These are phyloP conservation scores for Suhomyces anneliseae DNA, from an alignment of 1,139 yeast species.

Conservation along the genomic window DNA sequence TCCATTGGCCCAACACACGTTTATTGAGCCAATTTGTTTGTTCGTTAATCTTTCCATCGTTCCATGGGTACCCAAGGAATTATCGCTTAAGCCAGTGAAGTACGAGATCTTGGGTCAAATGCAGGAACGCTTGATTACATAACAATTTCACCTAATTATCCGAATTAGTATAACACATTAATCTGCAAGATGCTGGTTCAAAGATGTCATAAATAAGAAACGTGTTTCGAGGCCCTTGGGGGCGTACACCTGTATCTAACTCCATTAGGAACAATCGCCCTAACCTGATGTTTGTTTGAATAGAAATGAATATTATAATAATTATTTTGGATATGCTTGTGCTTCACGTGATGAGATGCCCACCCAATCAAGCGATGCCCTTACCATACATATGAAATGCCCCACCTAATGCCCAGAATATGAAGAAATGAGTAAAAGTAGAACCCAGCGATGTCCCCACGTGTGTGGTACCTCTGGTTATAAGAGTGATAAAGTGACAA, in stretches of 20 bases:
- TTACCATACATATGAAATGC: no score
- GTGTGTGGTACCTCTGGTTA: no score
- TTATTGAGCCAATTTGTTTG: background rate
- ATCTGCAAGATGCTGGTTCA: background rate
- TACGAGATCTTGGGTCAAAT: background rate
- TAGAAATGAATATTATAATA: no score
- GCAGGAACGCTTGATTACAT: background rate
- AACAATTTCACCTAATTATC: background rate
- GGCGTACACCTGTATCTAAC: background rate
- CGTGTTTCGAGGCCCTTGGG: background rate
- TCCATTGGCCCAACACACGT: background rate
- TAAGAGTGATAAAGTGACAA: no score
- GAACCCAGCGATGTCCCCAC: no score
- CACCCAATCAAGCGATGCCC: no score
- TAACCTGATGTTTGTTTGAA: no score
- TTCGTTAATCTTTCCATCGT: no score
- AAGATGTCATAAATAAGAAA: background rate
- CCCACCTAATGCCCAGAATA: no score
- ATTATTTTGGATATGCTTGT: no score
- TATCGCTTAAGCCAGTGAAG: background rate
- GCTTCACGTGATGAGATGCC: no score
- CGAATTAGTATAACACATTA: background rate
- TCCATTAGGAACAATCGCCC: background rate
- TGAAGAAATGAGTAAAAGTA: no score
- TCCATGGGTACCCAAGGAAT: background rate